Percentiles rank a stretch among this genome's conserved stretches.
Evolutionary conservation across 495 filamentous ascomycete species (phyloP).

Genomic region (Trichoderma asperelloides): DNA sequence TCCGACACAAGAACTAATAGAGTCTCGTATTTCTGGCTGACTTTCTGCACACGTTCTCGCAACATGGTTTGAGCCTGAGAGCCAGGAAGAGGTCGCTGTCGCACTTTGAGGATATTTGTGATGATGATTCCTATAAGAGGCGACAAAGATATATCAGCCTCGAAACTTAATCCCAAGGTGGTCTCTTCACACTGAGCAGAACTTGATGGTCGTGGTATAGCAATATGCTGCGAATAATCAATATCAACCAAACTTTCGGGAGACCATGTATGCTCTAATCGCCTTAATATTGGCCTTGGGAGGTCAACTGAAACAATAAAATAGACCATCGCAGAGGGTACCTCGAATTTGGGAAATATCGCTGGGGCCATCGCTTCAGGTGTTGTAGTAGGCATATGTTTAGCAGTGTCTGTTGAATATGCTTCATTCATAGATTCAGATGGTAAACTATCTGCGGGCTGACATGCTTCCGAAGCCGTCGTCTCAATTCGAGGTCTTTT

Average conservation of each 20-base stretch:
- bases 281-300: not conserved
- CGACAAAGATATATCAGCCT: conserved; percentile 1
- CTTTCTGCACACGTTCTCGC: conserved; percentile 2
- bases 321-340: not conserved
- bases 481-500: not conserved
- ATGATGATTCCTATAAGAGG: not conserved
- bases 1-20: conserved; percentile 8
- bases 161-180: not conserved
- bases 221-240: not conserved
- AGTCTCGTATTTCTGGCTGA: conserved; percentile 2
- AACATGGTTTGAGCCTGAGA: not conserved
- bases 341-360: not conserved
- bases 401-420: not conserved
- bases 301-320: conserved; percentile 5
- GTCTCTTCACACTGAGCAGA: not conserved
- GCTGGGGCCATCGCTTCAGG: not conserved
- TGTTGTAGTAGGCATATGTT: too few relatives aligned
- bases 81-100: conserved; percentile 2
- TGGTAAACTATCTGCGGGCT: not conserved
- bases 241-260: not conserved
- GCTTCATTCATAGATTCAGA: not conserved
- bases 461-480: not conserved
- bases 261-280: not conserved
- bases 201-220: not conserved
- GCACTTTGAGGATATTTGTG: conserved; percentile 3